Evolutionary conservation across 1,284 basidiomycete species (phyloP), one percentile per base, ranked within the genome.

Genomic region (Tilletia horrida): DNA sequence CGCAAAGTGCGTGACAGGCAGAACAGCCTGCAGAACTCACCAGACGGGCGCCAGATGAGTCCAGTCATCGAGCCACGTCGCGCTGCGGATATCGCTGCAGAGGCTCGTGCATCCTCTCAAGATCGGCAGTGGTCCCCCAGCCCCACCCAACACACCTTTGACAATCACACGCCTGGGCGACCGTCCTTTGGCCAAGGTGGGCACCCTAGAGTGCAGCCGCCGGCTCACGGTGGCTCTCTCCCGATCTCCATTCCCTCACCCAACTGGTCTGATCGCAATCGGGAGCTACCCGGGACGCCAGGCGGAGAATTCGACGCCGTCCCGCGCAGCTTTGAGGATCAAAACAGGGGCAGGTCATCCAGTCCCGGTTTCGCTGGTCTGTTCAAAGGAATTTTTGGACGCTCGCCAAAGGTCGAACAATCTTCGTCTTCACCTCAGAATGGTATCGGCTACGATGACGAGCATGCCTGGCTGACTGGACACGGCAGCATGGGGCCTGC

Each of bases 371-470:
- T 62, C 21, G 44, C 61, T 11, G 61, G 61, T 42, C 35, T 73
- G 68, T 72, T 76, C 71, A 76, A 76, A 62, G 74, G 74, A 27
- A 73, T 76, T n/a, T 76, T 76, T 67, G 74, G 74, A 0, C 67
- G 72, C 23, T 72, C 71, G 13, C 74, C 74, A 0, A 64, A 68
- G 2, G 67, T 62, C 42, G 61, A 47, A 6, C 14, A 11, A 6
- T 16, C 16, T 31, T 59, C 55, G 18, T 6, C 7, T 18, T 23
- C 45, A 4, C 18, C 18, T 4, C 16, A 18, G 16, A 31, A 9
- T 35, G 29, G 25, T 2, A 11, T 31, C 52, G 63, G 25, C 7
- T 52, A 64, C 14, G n/a, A n/a, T 40, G 52, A 52, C 21, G 43
- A 52, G 29, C 47, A 47, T 21, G 44, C 47, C 4, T 64, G 35